Conservation (phyloP, 1,139 yeast species). For the Saccharomyces pastorianus region DNA sequence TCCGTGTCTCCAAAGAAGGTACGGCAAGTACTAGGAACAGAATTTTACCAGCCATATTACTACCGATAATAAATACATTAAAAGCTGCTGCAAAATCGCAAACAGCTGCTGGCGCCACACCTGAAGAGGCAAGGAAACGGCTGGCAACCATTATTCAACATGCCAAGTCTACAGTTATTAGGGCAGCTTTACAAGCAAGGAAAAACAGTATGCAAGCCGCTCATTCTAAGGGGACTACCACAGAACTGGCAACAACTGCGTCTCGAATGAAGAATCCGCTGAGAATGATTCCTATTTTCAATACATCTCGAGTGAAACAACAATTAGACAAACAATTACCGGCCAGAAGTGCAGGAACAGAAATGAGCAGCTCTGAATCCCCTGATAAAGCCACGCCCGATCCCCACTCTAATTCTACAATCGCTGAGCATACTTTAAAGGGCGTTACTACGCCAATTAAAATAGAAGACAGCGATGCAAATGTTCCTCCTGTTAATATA, state of each 20-base stretch:
- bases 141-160: constrained; percentile 29
- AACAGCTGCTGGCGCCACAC: constrained; percentile 29
- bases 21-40: constrained; percentile 8
- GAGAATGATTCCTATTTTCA: constrained; percentile 17
- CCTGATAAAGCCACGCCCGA: not conserved
- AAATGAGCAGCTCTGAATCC: not conserved
- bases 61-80: constrained; percentile 28
- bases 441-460: not conserved
- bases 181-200: constrained; percentile 53
- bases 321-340: not conserved
- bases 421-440: not conserved
- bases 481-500: not conserved
- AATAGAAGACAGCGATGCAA: not conserved
- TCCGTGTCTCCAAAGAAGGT: constrained; percentile 4
- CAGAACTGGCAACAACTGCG: not conserved
- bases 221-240: not conserved
- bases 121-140: constrained; percentile 28
- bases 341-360: not conserved
- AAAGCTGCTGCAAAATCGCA: constrained; percentile 31
- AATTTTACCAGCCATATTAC: constrained; percentile 24
- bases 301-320: constrained; percentile 1
- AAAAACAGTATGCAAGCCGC: constrained; percentile 10
- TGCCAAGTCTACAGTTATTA: constrained; percentile 48
- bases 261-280: not conserved
- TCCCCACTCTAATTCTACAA: not conserved